Evolutionary conservation across 208 protist genomes (phyloP), one percentile per base, ranked within the genome.

Genomic region (Wallacemonas sp.): DNA sequence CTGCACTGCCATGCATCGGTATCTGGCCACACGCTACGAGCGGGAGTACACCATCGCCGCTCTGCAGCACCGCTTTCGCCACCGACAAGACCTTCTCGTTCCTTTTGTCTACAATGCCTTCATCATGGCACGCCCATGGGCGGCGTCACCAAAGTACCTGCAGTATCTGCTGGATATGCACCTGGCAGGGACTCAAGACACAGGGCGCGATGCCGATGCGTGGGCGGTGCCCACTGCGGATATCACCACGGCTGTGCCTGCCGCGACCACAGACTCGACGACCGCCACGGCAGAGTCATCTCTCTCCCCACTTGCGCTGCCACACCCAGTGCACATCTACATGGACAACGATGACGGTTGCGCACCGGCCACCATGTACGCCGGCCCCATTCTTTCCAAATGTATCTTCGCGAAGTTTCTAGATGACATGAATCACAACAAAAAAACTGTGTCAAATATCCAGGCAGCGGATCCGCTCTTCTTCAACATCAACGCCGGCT

Each of bases 21-120:
- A 66, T 64, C 38, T 90, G 17, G 66, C 53, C 9, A 41, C 31
- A 12, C 73, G 84, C 27, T 83, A 78, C 65, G 69, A 78, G 56
- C 41, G 53, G 9, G 70, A 85, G 66, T 78, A 81, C 27, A 63
- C 77, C 5, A n/a, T 64, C 15, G 60, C 58, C 14, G 49, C 68
- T 6, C 54, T 81, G 11, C 53, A 46, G 5, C 49, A 79, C 59
- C 80, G 65, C 38, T 27, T 34, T 5, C 78, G 84, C 30, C 61
- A 36, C 19, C 41, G 68, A 5, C 24, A 24, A 4, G 84, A 88
- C 41, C 34, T 88, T 2, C 77, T 77, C 39, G 58, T 79, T 12
- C 84, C 84, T 14, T 91, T 87, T 56, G 49, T 87, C 51, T 83
- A 91, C 69, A 82, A 86, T 61, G 80, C 74, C 49, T 85, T 87